Conservation (phyloP, 2,329 filamentous ascomycete genomes). For the Mycocentrospora acerina region DNA sequence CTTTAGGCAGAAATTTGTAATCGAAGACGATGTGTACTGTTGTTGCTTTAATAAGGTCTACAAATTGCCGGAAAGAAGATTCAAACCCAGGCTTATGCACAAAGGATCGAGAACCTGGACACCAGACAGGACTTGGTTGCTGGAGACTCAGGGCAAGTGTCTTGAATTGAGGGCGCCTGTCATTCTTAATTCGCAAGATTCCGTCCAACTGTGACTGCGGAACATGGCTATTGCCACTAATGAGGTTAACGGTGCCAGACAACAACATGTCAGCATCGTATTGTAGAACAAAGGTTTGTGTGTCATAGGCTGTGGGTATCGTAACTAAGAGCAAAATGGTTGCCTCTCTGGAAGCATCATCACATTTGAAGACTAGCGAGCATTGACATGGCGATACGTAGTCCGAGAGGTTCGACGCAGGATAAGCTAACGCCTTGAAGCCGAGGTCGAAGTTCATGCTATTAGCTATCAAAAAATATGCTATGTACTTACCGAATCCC, state of each 20-base stretch:
- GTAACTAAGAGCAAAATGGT: conserved; percentile 7
- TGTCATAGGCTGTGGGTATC: conserved; percentile 4
- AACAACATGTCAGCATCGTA: conserved; percentile 9
- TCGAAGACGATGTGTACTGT: conserved; percentile 10
- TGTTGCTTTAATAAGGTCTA: conserved; percentile 11
- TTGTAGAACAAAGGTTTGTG: conserved; percentile 7
- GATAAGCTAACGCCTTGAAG: conserved; percentile 12
- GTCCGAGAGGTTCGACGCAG: conserved; percentile 5
- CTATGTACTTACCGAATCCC: conserved; percentile 8
- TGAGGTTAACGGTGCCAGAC: conserved; percentile 2
- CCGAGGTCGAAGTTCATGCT: conserved; percentile 8
- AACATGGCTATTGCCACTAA: conserved; percentile 2
- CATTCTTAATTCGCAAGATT: conserved; percentile 5
- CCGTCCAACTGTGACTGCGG: conserved; percentile 5
- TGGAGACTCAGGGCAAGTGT: conserved; percentile 5
- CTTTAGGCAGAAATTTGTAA: conserved; percentile 6
- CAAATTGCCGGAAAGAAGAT: conserved; percentile 4
- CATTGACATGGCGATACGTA: conserved; percentile 7
- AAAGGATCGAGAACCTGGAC: conserved; percentile 1
- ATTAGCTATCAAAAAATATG: conserved; percentile 9
- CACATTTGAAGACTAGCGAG: conserved; percentile 11
- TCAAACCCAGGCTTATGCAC: conserved; percentile 7
- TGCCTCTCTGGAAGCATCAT: conserved; percentile 5
- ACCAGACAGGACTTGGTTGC: background rate
- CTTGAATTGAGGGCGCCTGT: conserved; percentile 11